phyloP scores from a whole-genome alignment of 331 rosid species.

The Malus hybrid region DNA sequence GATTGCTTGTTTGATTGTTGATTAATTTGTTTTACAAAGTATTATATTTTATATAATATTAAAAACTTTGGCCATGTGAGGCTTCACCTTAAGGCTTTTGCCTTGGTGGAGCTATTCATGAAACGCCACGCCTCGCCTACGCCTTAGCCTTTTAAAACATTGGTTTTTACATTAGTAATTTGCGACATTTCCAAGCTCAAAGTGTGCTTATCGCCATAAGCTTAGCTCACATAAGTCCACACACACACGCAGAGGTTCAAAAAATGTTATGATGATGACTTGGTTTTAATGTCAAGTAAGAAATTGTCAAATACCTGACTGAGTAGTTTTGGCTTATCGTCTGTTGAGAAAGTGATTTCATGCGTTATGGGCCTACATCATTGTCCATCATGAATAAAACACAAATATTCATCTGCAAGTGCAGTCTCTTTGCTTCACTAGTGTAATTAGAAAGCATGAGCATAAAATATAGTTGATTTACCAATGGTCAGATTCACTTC shows the following conservation, averaged over 20 bases:
- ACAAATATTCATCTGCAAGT: background rate
- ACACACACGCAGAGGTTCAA: background rate
- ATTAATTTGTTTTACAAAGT: no score
- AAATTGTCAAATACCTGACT: constrained; percentile 65
- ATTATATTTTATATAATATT: no score
- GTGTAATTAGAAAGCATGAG: constrained; percentile 12
- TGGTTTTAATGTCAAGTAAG: constrained; percentile 1
- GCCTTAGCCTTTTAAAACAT: no score
- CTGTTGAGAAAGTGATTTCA: constrained; percentile 91
- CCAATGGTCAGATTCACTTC: background rate
- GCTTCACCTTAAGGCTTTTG: no score
- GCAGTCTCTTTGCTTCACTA: background rate
- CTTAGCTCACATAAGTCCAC: background rate
- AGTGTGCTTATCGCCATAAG: background rate
- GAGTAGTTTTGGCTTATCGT: constrained; percentile 95
- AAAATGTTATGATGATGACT: background rate
- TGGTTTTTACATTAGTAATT: background rate
- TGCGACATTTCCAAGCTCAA: background rate
- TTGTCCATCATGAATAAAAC: constrained; percentile 24
- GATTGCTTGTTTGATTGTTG: no score
- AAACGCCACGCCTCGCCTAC: no score
- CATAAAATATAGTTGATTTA: background rate
- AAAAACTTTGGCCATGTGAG: no score
- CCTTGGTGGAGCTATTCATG: no score
- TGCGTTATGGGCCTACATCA: constrained; percentile 82